Conservation (phyloP, 2,329 filamentous ascomycete species). For the Aureobasidium subglaciale region DNA sequence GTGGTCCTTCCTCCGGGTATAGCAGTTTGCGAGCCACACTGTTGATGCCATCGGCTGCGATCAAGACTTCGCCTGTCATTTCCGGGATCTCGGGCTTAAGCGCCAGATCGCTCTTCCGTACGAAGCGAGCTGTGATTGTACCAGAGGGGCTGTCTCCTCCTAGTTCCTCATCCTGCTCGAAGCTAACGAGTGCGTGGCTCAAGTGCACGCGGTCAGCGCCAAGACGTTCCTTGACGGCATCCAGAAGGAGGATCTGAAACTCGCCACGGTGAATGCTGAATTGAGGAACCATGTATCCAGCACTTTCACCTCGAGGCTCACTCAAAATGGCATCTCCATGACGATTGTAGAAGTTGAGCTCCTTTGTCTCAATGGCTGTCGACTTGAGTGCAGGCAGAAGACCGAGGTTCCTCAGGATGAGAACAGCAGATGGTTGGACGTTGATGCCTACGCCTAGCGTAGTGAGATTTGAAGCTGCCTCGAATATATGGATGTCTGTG, state of each 20-base stretch:
- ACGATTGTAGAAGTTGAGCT: slow-evolving; percentile 40
- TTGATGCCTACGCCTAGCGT: slow-evolving; percentile 43
- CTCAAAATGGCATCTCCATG: slow-evolving; percentile 38
- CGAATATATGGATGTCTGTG: slow-evolving; percentile 38
- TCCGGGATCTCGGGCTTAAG: slow-evolving; percentile 25
- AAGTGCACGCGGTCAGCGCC: slow-evolving; percentile 34
- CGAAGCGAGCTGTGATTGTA: slow-evolving; percentile 34
- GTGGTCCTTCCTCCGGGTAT: slow-evolving; percentile 39
- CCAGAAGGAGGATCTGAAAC: slow-evolving; percentile 39
- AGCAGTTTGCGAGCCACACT: slow-evolving; percentile 35
- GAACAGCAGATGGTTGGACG: slow-evolving; percentile 39
- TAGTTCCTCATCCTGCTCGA: slow-evolving; percentile 26
- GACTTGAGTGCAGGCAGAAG: slow-evolving; percentile 34
- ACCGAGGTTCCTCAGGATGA: slow-evolving; percentile 39
- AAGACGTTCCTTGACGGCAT: slow-evolving; percentile 36
- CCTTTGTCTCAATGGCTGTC: slow-evolving; percentile 36
- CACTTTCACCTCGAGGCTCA: slow-evolving; percentile 35
- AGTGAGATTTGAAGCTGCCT: slow-evolving; percentile 35
- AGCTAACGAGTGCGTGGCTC: slow-evolving; percentile 32
- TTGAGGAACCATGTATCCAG: slow-evolving; percentile 39
- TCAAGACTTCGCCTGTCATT: slow-evolving; percentile 30
- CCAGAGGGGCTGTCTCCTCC: background rate
- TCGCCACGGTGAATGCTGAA: slow-evolving; percentile 42
- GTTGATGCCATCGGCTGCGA: slow-evolving; percentile 42
- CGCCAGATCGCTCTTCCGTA: slow-evolving; percentile 23